Conservation (phyloP, 1,284 basidiomycete genomes). For the Malassezia arunalokei region DNA sequence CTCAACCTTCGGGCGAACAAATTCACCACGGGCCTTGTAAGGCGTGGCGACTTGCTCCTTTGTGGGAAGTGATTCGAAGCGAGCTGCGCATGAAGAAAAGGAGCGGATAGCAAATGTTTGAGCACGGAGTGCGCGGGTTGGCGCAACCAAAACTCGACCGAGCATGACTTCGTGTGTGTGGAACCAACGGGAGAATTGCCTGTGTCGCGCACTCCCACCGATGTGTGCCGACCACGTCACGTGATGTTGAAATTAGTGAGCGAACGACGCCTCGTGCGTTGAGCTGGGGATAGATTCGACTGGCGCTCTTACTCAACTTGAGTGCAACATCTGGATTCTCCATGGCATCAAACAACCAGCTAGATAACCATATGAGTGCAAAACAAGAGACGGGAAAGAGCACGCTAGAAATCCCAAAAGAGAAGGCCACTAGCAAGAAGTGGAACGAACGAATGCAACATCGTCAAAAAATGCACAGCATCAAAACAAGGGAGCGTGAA, state of each 20-base stretch:
- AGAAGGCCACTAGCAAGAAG: background rate
- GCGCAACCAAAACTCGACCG: constrained; percentile 5
- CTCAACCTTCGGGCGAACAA: constrained; percentile 9
- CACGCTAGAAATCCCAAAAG: background rate
- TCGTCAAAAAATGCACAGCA: constrained; percentile 2
- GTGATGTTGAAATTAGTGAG: too few species aligned
- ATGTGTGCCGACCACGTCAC: too few species aligned
- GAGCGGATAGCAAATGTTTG: background rate
- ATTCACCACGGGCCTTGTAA: constrained; percentile 1
- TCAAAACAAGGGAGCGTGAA: constrained; percentile 12
- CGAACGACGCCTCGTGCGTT: too few species aligned
- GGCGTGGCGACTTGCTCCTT: background rate
- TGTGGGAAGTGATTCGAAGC: background rate
- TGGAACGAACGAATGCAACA: constrained; percentile 9
- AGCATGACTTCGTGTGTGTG: background rate
- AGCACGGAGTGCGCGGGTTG: background rate
- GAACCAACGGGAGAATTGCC: too few species aligned
- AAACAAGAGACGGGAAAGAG: background rate
- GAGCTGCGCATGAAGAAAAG: background rate
- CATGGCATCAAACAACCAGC: background rate
- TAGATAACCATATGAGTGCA: background rate
- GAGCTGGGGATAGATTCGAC: too few species aligned
- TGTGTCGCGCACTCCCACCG: too few species aligned
- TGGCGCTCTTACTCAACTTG: too few species aligned
- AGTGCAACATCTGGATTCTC: too few species aligned